Evolutionary conservation across 2,329 filamentous ascomycete genomes (phyloP), one percentile per base, ranked within the genome.

Genomic region (Cordyceps cicadae): DNA sequence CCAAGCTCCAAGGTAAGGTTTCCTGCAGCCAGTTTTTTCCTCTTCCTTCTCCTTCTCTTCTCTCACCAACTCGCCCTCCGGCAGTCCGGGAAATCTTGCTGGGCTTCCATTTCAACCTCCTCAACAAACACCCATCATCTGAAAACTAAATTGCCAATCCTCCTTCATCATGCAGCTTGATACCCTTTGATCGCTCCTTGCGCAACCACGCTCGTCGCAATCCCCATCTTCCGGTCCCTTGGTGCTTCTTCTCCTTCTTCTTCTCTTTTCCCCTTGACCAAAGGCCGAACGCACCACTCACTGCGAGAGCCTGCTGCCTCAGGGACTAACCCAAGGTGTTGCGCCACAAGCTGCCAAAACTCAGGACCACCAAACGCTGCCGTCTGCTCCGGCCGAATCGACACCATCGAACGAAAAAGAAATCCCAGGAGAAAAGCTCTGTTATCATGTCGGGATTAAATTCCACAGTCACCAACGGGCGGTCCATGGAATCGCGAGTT

Each of bases 401-500:
- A 62, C 62, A 17, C 61, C 26, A 59, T 49, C 37, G 14, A 8
- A 21, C 21, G 46, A 52, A 48, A 64, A 60, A 63, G 63, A 61
- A 61, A 29, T 59, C 2, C n/a, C 3, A 24, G 15, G 15, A 14
- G 15, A 43, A 43, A 43, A 7, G 8, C 17, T n/a, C 26, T 62
- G 62, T 56, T 61, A 68, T 62, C 39, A 75, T 75, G 72, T 74
- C 73, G 60, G 71, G 71, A 62, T 73, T 70, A 59, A 69, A 68
- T 49, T 71, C 68, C 64, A 72, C 70, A 66, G 72, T 69, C 63
- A 70, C 73, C 51, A 71, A 70, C 63, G 69, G 71, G 66, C 83
- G 83, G 67, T 77, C 83, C 57, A 87, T 87, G 85, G 81, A 92
- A 78, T 90, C 89, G 64, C 84, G 89, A 70, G 87, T 84, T 59